Evolutionary conservation across 768 basidiomycete genomes (phyloP), one percentile per base, ranked within the genome.

Genomic region (Roridomyces roridus): DNA sequence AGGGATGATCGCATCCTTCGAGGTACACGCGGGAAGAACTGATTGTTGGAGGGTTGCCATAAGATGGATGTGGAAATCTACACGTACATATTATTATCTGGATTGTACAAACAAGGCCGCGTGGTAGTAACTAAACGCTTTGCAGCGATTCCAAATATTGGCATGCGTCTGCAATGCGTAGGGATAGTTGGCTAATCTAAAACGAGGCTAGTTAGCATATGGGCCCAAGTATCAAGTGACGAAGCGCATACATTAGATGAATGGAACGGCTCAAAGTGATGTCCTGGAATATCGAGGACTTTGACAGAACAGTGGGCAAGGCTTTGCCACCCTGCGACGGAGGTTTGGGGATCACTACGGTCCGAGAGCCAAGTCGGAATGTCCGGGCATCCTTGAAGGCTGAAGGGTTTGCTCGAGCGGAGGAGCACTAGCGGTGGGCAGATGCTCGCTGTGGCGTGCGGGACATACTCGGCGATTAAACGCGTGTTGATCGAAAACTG

Each of bases 191-290:
- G 10, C 45, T 55, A 37, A 76, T 65, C 76, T 77, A 1, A 9
- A 6, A n/a, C 9, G 23, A 15, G 49, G 46, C 63, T 18, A 62
- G 52, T 36, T 26, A 5, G 20, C 23, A 10, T 11, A 7, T 6
- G 28, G 15, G 20, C 15, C 15, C 46, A 2, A 9, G n/a, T 5
- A 20, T 20, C 9, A 9, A 39, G 49, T 18, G 28, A 14, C 34
- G n/a, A 26, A 15, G n/a, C n/a, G n/a, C 82, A 62, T 55, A 89
- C 89, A 65, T 86, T 80, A 8, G 60, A 56, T 8, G 69, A 55
- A 42, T 78, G 72, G 65, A 91, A 90, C 0, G 81, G 74, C 60
- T 80, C 68, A 57, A 90, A 89, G 59, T 91, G 89, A 66, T 89
- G 70, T 0, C 89, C 89, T 0, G 87, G 84, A 5, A 90, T 82